A percentile compares a stretch with the other conserved stretches of the same genome.
Conservation (phyloP, 176 grass and related monocot genomes). For the Oryza brachyantha region DNA sequence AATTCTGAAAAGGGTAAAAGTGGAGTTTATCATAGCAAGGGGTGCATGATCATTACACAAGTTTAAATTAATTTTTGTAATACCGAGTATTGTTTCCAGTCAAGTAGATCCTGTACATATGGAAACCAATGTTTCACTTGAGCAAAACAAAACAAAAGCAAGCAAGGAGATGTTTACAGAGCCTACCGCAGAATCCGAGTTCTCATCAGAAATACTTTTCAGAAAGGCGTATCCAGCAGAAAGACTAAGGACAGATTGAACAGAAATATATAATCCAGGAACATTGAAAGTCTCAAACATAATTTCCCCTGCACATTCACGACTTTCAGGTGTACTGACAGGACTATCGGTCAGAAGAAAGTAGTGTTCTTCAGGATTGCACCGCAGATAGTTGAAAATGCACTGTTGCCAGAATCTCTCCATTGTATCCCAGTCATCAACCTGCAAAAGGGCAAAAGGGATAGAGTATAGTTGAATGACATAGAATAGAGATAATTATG, state of each 20-base stretch:
- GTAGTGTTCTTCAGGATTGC: conserved; percentile 95
- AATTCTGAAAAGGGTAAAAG: neutral
- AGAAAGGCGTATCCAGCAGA: conserved; percentile 75
- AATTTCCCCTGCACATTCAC: conserved; percentile 93
- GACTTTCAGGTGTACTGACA: conserved; percentile 80
- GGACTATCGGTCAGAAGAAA: conserved; percentile 94
- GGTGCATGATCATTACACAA: neutral
- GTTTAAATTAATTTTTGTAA: neutral
- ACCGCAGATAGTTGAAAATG: conserved; percentile 86
- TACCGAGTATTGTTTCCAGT: neutral
- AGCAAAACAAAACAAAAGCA: conserved; percentile 31
- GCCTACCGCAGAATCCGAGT: conserved; percentile 56
- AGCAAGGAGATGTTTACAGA: conserved; percentile 2
- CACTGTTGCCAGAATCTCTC: conserved; percentile 98
- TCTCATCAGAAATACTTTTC: conserved; percentile 49
- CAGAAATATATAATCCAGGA: conserved; percentile 87
- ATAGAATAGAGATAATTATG: neutral
- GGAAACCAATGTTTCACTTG: conserved; percentile 6
- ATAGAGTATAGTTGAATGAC: neutral
- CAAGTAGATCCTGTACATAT: neutral
- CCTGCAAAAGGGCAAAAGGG: conserved; percentile 45
- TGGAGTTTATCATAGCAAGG: neutral
- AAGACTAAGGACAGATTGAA: conserved; percentile 90
- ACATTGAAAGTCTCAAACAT: conserved; percentile 99
- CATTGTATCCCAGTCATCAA: conserved; percentile 95